A percentile compares a stretch with the other conserved stretches of the same genome.
These are phyloP conservation scores for Plectranthus barbatus DNA, from an alignment of 257 asterid species.

Conservation along the genomic window DNA sequence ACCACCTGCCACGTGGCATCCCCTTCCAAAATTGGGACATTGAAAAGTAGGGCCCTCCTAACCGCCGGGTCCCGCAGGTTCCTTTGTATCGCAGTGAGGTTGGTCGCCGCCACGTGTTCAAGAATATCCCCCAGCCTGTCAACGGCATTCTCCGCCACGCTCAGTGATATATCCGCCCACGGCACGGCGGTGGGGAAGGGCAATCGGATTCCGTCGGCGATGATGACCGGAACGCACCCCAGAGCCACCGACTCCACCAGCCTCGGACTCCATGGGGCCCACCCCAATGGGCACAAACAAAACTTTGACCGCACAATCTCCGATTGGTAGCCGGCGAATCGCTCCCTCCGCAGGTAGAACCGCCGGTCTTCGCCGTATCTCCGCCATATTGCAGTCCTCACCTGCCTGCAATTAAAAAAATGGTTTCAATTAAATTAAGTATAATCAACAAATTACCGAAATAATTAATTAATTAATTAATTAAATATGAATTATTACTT, in stretches of 20 bases:
- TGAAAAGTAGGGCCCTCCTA: conserved; percentile 43
- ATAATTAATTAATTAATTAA: not conserved
- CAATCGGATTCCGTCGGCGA: conserved; percentile 72
- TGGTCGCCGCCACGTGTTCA: conserved; percentile 60
- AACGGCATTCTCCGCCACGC: conserved; percentile 78
- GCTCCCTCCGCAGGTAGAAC: conserved; percentile 54
- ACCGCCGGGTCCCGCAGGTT: conserved; percentile 53
- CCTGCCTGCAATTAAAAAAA: conserved; percentile 29
- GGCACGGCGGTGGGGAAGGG: conserved; percentile 61
- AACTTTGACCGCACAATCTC: conserved; percentile 66
- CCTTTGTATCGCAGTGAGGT: conserved; percentile 49
- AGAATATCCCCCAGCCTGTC: conserved; percentile 44
- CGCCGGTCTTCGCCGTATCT: conserved; percentile 51
- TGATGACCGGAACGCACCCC: conserved; percentile 82
- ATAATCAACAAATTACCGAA: not conserved
- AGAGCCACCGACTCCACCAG: conserved; percentile 75
- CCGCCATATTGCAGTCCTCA: conserved; percentile 57
- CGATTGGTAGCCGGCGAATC: conserved; percentile 69
- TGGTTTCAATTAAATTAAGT: not conserved
- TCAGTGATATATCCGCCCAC: conserved; percentile 61
- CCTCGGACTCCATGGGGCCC: too few relatives aligned
- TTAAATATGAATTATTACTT: conserved; percentile 33
- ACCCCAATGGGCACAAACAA: conserved; percentile 77
- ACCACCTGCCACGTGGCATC: conserved; percentile 90
- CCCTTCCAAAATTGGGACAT: conserved; percentile 39